Evolutionary conservation across 371 early-diverging fungal genomes (phyloP), one percentile per base, ranked within the genome.

Genomic region (Parasitella parasitica): DNA sequence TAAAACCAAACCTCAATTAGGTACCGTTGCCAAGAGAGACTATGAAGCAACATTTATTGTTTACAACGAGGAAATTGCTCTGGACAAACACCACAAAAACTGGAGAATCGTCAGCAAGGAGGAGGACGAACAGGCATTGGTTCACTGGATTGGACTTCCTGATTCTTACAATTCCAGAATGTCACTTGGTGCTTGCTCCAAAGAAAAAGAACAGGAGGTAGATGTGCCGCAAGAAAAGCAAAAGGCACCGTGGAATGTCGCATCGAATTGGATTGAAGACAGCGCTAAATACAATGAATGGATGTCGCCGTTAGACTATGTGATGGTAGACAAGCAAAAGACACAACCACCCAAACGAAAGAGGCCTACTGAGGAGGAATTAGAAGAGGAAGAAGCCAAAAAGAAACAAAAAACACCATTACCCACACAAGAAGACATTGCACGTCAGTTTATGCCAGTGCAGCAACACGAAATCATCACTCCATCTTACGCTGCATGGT

Each of bases 401-500:
- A 64, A 64, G 57, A 63, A 57, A n/a, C 36, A 48, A 16, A 65
- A 57, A 37, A 15, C 62, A 48, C 15, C 50, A 52, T 24, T 62
- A 64, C 37, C 49, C 13, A 49, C 49, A 1, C 57, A 81, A 59
- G 85, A 89, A 54, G 87, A 91, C 54, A 82, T 86, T 32, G 86
- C 86, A 1, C 80, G 83, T 20, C 84, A 86, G 27, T 86, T 81
- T 62, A 77, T 92, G 48, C 86, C 89, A 6, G 69, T 85, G 50
- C 94, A 94, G 73, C 86, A 86, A n/a, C 84, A 89, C 46, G 93
- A 93, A 64, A 78, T 94, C 13, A 83, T 94, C 28, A 87, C 94
- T 37, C 96, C 96, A 18, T 87, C 90, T 13, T 98, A 98, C 72
- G 83, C 97, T 20, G 92, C 97, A 0, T 99, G 99, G 99, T 98